phyloP scores from a whole-genome alignment of 352 stramenopile species.

The Blastocystis hominis region DNA sequence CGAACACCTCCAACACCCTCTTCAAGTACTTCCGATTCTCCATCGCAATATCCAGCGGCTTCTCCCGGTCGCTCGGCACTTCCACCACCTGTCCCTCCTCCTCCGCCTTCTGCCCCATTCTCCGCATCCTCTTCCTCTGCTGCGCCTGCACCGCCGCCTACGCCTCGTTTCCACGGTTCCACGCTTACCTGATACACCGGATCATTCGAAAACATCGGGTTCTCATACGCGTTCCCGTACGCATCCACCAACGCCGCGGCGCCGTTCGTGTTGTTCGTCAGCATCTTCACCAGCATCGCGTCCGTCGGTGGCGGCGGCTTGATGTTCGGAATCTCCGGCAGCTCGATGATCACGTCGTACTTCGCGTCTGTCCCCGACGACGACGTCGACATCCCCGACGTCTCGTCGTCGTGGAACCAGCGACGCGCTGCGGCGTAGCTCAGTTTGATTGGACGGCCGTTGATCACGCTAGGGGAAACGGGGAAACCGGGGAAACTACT shows the following conservation, averaged over 20 bases:
- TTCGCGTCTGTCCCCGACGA: not conserved
- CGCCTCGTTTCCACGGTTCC: not conserved
- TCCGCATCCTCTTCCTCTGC: conserved; percentile 24
- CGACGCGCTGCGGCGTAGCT: conserved; percentile 9
- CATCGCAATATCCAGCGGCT: not conserved
- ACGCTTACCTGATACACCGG: conserved; percentile 16
- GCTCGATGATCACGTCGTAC: conserved; percentile 40
- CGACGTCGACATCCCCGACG: not conserved
- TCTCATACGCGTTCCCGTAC: conserved; percentile 48
- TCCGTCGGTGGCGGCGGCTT: conserved; percentile 28
- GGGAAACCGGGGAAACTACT: not conserved
- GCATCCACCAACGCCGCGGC: conserved; percentile 9
- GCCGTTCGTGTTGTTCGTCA: conserved; percentile 32
- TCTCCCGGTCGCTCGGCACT: conserved; percentile 22
- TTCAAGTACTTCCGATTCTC: conserved; percentile 41
- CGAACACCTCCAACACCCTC: not conserved
- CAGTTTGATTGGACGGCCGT: conserved; percentile 35
- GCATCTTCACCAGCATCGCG: conserved; percentile 36
- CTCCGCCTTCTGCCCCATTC: not conserved
- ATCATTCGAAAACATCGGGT: conserved; percentile 46
- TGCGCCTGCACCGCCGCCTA: conserved; percentile 35
- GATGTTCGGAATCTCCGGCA: conserved; percentile 48
- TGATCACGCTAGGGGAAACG: conserved; percentile 31
- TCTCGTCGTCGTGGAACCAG: not conserved
- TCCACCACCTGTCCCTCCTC: conserved; percentile 27